Evolutionary conservation across 371 early-diverging fungal species (phyloP).

Genomic region (Mortierella sp.): DNA sequence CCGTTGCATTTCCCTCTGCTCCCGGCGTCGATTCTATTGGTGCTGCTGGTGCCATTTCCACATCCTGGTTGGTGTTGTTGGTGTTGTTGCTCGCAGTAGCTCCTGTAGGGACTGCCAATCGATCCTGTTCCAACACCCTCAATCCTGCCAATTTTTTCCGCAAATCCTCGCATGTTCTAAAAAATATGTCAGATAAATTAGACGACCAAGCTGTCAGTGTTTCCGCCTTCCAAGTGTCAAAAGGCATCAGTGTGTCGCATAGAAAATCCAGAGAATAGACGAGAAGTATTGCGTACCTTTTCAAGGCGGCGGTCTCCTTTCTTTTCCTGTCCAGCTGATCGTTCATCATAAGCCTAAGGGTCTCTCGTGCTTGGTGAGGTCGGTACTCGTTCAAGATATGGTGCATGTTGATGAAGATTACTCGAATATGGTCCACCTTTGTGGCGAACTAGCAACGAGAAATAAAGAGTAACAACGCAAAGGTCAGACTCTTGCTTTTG

Average conservation of each 20-base stretch:
- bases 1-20: background rate
- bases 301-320: constrained; percentile 64
- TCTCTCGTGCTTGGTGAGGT: constrained; percentile 81
- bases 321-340: constrained; percentile 74
- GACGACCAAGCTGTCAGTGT: background rate
- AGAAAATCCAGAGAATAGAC: background rate
- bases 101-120: background rate
- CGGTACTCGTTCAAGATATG: constrained; percentile 81
- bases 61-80: constrained; percentile 6
- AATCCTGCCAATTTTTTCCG: constrained; percentile 39
- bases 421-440: constrained; percentile 74
- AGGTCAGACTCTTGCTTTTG: background rate
- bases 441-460: constrained; percentile 64
- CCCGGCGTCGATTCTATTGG: background rate
- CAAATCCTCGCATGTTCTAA: constrained; percentile 49
- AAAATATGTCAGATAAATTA: background rate
- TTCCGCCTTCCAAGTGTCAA: background rate
- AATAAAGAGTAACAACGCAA: background rate
- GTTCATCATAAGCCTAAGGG: constrained; percentile 77
- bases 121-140: constrained; percentile 29
- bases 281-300: constrained; percentile 56
- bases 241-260: background rate
- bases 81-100: background rate
- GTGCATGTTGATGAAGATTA: constrained; percentile 81
- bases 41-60: constrained; percentile 24